Base-by-base conservation (phyloP, 1,284 basidiomycete species). In the Taiwanofungus camphoratus region DNA sequence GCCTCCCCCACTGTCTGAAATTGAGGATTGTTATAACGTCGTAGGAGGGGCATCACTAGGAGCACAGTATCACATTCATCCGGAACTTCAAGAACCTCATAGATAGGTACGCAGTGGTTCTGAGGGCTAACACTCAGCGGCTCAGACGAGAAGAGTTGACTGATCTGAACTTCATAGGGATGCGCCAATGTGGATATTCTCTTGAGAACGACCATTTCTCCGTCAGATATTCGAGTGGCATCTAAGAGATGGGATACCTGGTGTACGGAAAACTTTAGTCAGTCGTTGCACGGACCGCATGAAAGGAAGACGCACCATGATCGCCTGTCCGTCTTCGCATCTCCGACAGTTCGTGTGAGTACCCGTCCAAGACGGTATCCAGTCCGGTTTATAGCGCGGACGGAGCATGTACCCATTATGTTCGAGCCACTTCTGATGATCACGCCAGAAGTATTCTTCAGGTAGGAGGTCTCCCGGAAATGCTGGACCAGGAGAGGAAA, bases 1-100 rank as follows among this genome's bases (percentile, higher is more conserved):
- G 52, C 56, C 42, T 66, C 64, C 4, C 59, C 59, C 13, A 54
- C 40, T 0, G 58, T 58, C 4, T 45, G 20, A 31, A 64, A 58
- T 0, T 11, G 37, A 5, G 62, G 62, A 15, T 52, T 11, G 22
- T 52, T 7, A 33, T 45, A 58, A 0, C 18, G 26, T 5, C 57
- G 49, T 3, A 64, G 49, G 1, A 55, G 18, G 2, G 62, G 55
- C 50, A 61, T 54, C 2, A 65, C 61, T 1, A 63, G n/a, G 9
- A 61, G 29, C 0, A 23, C 22, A 4, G 41, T 19, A 9, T 47
- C 41, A 0, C 44, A 26, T 22, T 47, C 46, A 1, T 53, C 34
- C 0, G 54, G 55, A 3, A 48, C 44, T 3, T 46, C 13, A 1
- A 63, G 35, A 1, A 48, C 39, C 0, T 60, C 59, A 16, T 60